Percentiles rank a stretch among this genome's conserved stretches.
phyloP scores from a whole-genome alignment of 306 rosid genomes.

The Cucumis cinereus region DNA sequence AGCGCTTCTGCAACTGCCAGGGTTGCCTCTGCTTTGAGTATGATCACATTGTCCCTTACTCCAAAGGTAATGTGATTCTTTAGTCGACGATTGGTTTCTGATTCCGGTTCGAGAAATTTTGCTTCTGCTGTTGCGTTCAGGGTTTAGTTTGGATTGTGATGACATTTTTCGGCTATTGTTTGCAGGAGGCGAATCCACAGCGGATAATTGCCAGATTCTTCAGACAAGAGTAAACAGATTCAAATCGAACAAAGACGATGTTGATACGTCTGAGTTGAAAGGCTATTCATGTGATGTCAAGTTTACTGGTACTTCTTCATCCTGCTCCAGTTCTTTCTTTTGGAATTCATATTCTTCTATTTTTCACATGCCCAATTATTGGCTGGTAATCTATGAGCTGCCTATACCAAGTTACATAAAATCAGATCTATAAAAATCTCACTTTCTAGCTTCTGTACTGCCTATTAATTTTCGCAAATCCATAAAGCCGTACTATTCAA shows the following conservation, averaged over 20 bases:
- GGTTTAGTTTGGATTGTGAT: not conserved
- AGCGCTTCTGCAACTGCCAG: slow-evolving; percentile 76
- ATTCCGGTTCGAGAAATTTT: not conserved
- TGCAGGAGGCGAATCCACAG: slow-evolving; percentile 80
- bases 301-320: slow-evolving; percentile 46
- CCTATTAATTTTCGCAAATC: not conserved
- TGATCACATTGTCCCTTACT: slow-evolving; percentile 77
- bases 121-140: not conserved
- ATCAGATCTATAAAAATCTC: not conserved
- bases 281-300: slow-evolving; percentile 47
- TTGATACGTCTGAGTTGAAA: slow-evolving; percentile 46
- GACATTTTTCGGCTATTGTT: slow-evolving; percentile 5
- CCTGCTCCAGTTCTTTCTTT: not conserved
- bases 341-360: not conserved
- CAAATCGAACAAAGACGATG: slow-evolving; percentile 56
- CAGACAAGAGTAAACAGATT: slow-evolving; percentile 84
- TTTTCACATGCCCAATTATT: not conserved
- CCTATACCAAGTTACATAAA: not conserved
- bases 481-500: not conserved
- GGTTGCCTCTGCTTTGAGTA: slow-evolving; percentile 96
- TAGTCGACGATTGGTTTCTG: not conserved
- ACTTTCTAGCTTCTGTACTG: not conserved
- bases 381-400: not conserved
- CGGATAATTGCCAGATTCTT: slow-evolving; percentile 84
- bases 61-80: slow-evolving; percentile 44